A percentile compares a stretch with the other conserved stretches of the same genome.
Evolutionary conservation across 768 basidiomycete species (phyloP).

Genomic region (Tylopilus cervinicoccineus): DNA sequence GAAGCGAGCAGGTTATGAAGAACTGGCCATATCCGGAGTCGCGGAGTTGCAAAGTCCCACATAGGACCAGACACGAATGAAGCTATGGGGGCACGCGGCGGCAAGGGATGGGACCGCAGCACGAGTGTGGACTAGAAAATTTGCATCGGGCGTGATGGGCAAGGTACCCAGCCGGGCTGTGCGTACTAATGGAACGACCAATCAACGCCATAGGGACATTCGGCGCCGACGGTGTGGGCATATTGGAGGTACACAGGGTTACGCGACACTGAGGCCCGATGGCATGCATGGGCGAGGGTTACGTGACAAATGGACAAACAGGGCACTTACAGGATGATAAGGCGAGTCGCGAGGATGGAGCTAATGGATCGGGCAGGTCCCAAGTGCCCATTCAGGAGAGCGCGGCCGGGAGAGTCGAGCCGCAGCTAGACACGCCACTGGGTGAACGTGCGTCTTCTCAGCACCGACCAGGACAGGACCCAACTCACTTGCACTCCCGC

Average conservation of each 20-base stretch:
- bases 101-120: slow-evolving; percentile 3
- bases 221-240: not conserved
- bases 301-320: slow-evolving; percentile 10
- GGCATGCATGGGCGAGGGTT: not conserved
- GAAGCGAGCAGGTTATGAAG: slow-evolving; percentile 23
- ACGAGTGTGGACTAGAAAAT: not conserved
- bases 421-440: slow-evolving; percentile 22
- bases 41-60: slow-evolving; percentile 27
- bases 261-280: not conserved
- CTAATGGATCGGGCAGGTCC: not conserved
- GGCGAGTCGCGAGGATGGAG: not conserved
- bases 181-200: not conserved
- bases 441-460: slow-evolving; percentile 18
- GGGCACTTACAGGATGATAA: slow-evolving; percentile 1
- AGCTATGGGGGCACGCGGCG: slow-evolving; percentile 6
- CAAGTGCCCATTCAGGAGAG: not conserved
- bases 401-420: not conserved
- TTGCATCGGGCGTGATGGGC: not conserved
- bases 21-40: slow-evolving; percentile 26
- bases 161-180: slow-evolving; percentile 10
- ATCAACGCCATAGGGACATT: slow-evolving; percentile 10
- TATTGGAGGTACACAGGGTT: not conserved
- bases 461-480: slow-evolving; percentile 12
- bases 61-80: not conserved
- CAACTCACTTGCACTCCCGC: slow-evolving; percentile 16